A percentile compares a stretch with the other conserved stretches of the same genome.
Evolutionary conservation across 305 asterid genomes (phyloP).

Genomic region (Stenogyne calaminthoides): DNA sequence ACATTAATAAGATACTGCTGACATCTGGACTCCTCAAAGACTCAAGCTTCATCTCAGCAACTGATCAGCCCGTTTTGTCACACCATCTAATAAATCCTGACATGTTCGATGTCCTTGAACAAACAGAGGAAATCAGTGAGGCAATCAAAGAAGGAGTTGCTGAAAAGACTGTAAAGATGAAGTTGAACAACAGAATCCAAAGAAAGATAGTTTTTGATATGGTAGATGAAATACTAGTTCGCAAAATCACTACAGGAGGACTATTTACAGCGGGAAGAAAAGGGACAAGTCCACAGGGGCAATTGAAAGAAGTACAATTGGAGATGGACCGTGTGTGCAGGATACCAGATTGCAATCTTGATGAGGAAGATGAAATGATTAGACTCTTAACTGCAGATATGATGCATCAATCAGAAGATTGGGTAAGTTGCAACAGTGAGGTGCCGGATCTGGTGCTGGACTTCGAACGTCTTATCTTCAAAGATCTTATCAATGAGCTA

Average conservation of each 20-base stretch:
- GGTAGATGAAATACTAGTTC: conserved; percentile 69
- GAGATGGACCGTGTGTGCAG: conserved; percentile 62
- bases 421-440: conserved; percentile 57
- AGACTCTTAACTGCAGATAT: conserved; percentile 59
- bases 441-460: conserved; percentile 81
- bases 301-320: conserved; percentile 58
- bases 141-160: conserved; percentile 22
- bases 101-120: conserved; percentile 71
- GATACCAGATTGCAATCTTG: conserved; percentile 41
- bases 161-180: conserved; percentile 31
- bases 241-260: conserved; percentile 52
- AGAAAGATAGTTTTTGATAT: conserved; percentile 71
- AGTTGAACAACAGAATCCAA: conserved; percentile 48
- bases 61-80: conserved; percentile 54
- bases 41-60: conserved; percentile 42
- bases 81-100: conserved; percentile 62
- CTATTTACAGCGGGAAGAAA: conserved; percentile 40
- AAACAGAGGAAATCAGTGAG: conserved; percentile 47
- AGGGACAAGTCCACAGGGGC: conserved; percentile 45
- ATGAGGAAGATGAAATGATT: conserved; percentile 51
- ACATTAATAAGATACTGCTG: conserved; percentile 60
- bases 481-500: conserved; percentile 80
- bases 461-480: conserved; percentile 82
- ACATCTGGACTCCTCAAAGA: conserved; percentile 71
- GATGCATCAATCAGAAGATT: conserved; percentile 56